Evolutionary conservation across 2,329 filamentous ascomycete species (phyloP).

Genomic region (Chaetomiaceae sp.): DNA sequence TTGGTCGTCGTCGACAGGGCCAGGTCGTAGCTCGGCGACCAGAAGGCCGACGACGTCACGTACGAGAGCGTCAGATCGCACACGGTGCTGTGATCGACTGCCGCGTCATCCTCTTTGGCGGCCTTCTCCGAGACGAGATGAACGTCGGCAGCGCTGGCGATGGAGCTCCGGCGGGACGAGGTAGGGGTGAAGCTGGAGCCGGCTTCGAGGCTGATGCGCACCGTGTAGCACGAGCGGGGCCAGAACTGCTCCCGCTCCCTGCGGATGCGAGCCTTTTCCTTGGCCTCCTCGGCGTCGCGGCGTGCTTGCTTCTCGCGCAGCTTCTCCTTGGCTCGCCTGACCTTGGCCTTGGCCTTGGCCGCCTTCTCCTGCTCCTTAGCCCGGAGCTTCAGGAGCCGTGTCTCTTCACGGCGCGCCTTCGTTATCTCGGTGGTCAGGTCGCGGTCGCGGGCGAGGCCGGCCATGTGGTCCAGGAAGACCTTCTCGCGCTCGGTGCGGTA

Average conservation of each 20-base stretch:
- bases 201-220: slow-evolving; percentile 49
- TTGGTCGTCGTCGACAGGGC: slow-evolving; percentile 52
- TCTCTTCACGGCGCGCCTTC: slow-evolving; percentile 32
- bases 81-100: slow-evolving; percentile 10
- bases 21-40: slow-evolving; percentile 59
- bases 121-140: slow-evolving; percentile 49
- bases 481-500: slow-evolving; percentile 41
- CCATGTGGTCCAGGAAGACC: slow-evolving; percentile 38
- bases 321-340: slow-evolving; percentile 34
- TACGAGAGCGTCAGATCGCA: slow-evolving; percentile 54
- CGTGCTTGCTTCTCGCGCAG: slow-evolving; percentile 29
- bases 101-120: slow-evolving; percentile 34
- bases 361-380: slow-evolving; percentile 25
- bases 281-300: slow-evolving; percentile 33
- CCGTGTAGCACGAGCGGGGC: slow-evolving; percentile 45
- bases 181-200: slow-evolving; percentile 35
- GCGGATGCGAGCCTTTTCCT: slow-evolving; percentile 42
- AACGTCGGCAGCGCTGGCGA: slow-evolving; percentile 48
- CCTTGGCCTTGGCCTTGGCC: slow-evolving; percentile 31
- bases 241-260: slow-evolving; percentile 44
- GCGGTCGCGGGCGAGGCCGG: slow-evolving; percentile 30
- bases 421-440: slow-evolving; percentile 32
- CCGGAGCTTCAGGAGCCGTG: slow-evolving; percentile 28
- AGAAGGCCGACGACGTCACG: slow-evolving; percentile 53
- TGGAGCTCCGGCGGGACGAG: slow-evolving; percentile 46